Base-by-base conservation (phyloP, 441 rosid species). In the Erysimum cheiri region DNA sequence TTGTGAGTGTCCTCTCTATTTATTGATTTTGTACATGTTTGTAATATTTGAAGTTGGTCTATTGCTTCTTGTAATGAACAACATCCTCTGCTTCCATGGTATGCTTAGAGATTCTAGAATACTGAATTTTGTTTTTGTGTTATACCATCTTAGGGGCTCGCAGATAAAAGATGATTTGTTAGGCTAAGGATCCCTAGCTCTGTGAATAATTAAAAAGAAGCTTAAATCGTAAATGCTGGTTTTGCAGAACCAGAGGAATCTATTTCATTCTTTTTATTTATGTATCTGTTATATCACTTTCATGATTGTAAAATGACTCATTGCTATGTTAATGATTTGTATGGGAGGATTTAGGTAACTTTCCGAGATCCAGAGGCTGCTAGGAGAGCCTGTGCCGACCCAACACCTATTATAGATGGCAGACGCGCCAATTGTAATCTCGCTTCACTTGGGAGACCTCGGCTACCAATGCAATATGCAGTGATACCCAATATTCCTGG, bases 361-460 rank as follows among this genome's bases (percentile, higher is more conserved):
- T 94, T 90, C 81, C 87, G 89, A 80, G 99, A 94, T 74, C 91
- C 94, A 14, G 98, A 94, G 80, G 88, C 93, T 62, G 99, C 99
- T 50, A 83, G 86, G 88, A 86, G 90, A 76, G 99, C 99, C 54
- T 94, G 99, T 72, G 89, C 68, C 58, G 94, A 94, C 77, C 93
- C 94, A 48, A 74, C 85, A 64, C 99, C 98, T 1, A 33, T 92
- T 24, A 94, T 94, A 60, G 97, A 94, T 81, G 99, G 99, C 43
- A 83, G 99, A 69, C 86, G 94, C 10, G 97, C 99, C 4, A 94
- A 94, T 72, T 94, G 99, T 74, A 94, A 94, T 84, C 83, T 94
- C 74, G 99, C 99, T 66, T 90, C 96, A 1, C 90, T 92, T 59
- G 98, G 99, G 12, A 81, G 97, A 53, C 88, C 89, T 44, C 87